Conservation (phyloP, 805 yeast species). For the Candida manassasensis region DNA sequence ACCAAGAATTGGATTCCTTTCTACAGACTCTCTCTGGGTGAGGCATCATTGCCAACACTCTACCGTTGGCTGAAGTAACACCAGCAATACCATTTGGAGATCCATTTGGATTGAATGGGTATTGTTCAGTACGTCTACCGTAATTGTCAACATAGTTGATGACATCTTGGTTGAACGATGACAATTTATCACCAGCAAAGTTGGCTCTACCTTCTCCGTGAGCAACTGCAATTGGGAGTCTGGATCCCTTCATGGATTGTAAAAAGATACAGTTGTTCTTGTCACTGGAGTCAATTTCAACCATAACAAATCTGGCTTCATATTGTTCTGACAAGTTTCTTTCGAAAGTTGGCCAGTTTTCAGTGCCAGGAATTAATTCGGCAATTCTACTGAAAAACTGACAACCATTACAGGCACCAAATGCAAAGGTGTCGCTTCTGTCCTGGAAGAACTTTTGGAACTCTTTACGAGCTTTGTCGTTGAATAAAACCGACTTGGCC, state of each 20-base stretch:
- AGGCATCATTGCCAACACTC: constrained; percentile 98
- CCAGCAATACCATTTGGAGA: constrained; percentile 93
- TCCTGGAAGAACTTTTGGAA: constrained; percentile 78
- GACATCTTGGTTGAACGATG: constrained; percentile 49
- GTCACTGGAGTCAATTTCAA: constrained; percentile 57
- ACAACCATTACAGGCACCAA: constrained; percentile 98
- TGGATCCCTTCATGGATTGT: constrained; percentile 88
- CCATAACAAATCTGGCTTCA: constrained; percentile 91
- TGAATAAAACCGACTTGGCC: constrained; percentile 93
- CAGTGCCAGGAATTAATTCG: constrained; percentile 86
- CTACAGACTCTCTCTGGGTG: constrained; percentile 95
- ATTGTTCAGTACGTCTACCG: constrained; percentile 75
- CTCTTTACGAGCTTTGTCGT: constrained; percentile 69
- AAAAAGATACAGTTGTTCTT: constrained; percentile 64
- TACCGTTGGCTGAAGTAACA: constrained; percentile 82
- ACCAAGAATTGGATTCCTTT: constrained; percentile 86
- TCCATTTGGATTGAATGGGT: constrained; percentile 96
- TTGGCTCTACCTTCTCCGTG: constrained; percentile 97
- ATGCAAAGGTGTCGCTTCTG: constrained; percentile 88
- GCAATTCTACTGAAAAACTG: constrained; percentile 89
- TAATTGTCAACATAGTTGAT: constrained; percentile 87
- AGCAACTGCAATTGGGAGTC: constrained; percentile 94
- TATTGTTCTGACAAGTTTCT: constrained; percentile 90
- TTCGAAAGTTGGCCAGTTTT: constrained; percentile 94
- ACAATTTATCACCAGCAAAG: constrained; percentile 47